A percentile compares a stretch with the other conserved stretches of the same genome.
Conservation (phyloP, 768 basidiomycete species). For the Boletus rubroflammeus region DNA sequence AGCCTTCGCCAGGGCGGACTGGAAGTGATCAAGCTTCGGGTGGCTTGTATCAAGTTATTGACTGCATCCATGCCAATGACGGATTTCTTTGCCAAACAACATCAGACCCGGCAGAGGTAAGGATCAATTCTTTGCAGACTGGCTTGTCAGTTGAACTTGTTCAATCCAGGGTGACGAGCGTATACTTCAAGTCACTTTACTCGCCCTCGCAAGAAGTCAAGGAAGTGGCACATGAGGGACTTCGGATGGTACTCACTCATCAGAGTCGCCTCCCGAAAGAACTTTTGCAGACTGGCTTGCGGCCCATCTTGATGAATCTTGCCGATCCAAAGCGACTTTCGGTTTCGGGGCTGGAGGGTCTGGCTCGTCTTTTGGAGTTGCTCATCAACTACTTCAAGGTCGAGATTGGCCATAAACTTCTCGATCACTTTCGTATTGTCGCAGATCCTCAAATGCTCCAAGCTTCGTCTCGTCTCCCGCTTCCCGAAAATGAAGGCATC, state of each 20-base stretch:
- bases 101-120: slow-evolving; percentile 81
- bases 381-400: slow-evolving; percentile 99
- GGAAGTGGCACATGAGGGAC: slow-evolving; percentile 90
- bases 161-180: slow-evolving; percentile 72
- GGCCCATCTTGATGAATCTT: slow-evolving; percentile 96
- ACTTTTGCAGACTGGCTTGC: slow-evolving; percentile 88
- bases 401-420: slow-evolving; percentile 94
- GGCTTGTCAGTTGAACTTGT: slow-evolving; percentile 5
- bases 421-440: slow-evolving; percentile 93
- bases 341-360: slow-evolving; percentile 86
- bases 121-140: slow-evolving; percentile 5
- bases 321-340: slow-evolving; percentile 94
- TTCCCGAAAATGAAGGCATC: slow-evolving; percentile 86
- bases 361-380: slow-evolving; percentile 89
- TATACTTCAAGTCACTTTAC: slow-evolving; percentile 98
- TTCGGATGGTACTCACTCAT: slow-evolving; percentile 82
- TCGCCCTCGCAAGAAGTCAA: slow-evolving; percentile 89
- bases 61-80: slow-evolving; percentile 94
- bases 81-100: slow-evolving; percentile 87
- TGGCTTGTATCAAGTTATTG: slow-evolving; percentile 89
- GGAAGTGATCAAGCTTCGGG: slow-evolving; percentile 85
- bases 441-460: slow-evolving; percentile 85
- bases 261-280: slow-evolving; percentile 94
- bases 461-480: slow-evolving; percentile 72
- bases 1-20: slow-evolving; percentile 71